Conservation (phyloP, 495 filamentous ascomycete genomes). For the Polyplosphaeria fusca region DNA sequence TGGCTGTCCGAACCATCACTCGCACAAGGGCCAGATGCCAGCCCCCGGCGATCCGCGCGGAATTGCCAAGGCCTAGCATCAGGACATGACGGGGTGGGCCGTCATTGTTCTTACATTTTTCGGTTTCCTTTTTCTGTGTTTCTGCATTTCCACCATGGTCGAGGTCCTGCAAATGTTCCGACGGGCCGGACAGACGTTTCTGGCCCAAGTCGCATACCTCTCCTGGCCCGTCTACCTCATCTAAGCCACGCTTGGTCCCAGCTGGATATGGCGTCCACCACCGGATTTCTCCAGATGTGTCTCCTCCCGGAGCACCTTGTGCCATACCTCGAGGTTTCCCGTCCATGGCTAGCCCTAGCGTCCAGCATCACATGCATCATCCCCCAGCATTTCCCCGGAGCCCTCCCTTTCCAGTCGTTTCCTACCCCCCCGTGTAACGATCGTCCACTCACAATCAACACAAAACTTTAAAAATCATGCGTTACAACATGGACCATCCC, state of each 20-base stretch:
- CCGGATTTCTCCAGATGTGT: too few relatives aligned
- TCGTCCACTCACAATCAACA: not conserved
- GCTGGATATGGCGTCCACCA: too few relatives aligned
- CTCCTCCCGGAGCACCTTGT: too few relatives aligned
- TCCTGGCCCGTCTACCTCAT: not conserved
- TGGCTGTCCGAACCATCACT: conserved; percentile 21
- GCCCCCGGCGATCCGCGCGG: conserved; percentile 13
- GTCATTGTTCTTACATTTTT: conserved; percentile 31
- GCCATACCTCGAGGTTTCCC: not conserved
- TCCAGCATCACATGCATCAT: conserved; percentile 22
- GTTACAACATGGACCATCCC: conserved; percentile 15
- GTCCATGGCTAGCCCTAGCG: conserved; percentile 6
- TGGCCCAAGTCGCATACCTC: not conserved
- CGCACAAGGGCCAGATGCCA: conserved; percentile 4
- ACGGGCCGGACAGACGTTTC: not conserved
- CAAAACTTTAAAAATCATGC: conserved; percentile 4
- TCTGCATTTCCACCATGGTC: conserved; percentile 17
- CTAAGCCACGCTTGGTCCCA: too few relatives aligned
- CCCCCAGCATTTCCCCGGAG: conserved; percentile 23
- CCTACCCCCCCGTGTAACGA: conserved; percentile 7
- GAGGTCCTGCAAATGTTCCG: conserved; percentile 1
- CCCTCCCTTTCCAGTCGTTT: conserved; percentile 8
- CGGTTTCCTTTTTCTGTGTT: conserved; percentile 9
- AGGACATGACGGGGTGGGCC: conserved; percentile 36
- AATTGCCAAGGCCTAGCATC: conserved; percentile 26